These are phyloP conservation scores for Volvox africanus DNA, from an alignment of 139 green algal species.

Conservation along the genomic window DNA sequence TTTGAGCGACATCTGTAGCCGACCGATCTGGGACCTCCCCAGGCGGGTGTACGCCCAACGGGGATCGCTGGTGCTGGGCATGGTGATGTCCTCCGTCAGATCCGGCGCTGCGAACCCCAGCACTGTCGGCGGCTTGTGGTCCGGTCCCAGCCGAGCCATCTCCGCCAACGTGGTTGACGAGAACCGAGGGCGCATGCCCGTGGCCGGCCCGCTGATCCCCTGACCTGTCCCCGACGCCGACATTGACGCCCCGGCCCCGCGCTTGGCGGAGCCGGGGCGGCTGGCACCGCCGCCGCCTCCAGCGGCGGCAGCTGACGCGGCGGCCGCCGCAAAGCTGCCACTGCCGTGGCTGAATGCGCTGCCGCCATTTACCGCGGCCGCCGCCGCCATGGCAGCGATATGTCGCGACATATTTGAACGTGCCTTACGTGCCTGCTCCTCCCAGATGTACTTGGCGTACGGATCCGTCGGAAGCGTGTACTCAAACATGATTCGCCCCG, in stretches of 20 bases:
- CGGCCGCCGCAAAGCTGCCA: neutral
- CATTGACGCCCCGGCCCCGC: neutral
- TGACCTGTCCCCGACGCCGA: neutral
- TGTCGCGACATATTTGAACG: conserved; percentile 24
- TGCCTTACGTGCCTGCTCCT: conserved; percentile 41
- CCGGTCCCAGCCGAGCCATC: neutral
- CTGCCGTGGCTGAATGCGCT: neutral
- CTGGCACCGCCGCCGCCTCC: neutral
- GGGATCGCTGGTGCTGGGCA: conserved; percentile 26
- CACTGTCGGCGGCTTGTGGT: conserved; percentile 13
- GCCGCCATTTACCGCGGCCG: neutral
- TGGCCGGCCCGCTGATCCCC: neutral
- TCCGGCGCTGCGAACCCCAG: conserved; percentile 35
- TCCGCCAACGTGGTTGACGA: neutral
- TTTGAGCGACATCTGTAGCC: conserved; percentile 34
- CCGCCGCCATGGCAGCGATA: neutral
- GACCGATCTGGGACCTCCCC: conserved; percentile 31
- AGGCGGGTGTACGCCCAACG: conserved; percentile 43
- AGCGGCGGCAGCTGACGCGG: neutral
- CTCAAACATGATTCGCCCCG: conserved; percentile 38
- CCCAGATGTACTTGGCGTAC: conserved; percentile 32
- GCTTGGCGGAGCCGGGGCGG: neutral
- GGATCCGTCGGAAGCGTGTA: conserved; percentile 43
- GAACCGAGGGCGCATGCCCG: conserved; percentile 8
- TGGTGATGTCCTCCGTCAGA: neutral